Conservation (phyloP, 768 basidiomycete genomes). For the Amanita exitialis region DNA sequence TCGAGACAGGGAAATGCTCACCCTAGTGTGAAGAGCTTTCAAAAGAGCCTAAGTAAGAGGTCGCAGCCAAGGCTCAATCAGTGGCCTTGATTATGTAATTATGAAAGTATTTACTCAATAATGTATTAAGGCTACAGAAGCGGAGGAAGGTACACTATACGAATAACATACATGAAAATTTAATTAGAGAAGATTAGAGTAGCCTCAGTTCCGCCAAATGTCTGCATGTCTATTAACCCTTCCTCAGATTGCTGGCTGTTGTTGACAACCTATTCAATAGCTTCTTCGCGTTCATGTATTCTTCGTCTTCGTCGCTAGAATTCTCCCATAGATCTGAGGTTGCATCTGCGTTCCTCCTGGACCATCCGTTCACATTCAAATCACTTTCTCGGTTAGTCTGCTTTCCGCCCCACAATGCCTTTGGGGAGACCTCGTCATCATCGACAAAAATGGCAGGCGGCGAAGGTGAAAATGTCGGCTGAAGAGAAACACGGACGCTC, state of each 20-base stretch:
- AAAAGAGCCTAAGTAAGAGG: not conserved
- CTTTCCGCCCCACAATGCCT: slow-evolving; percentile 6
- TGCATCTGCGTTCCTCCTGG: not conserved
- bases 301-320: slow-evolving; percentile 68
- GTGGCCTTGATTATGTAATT: slow-evolving; percentile 2
- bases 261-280: slow-evolving; percentile 38
- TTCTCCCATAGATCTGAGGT: slow-evolving; percentile 52
- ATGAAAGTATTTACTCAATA: not conserved
- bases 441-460: slow-evolving; percentile 57
- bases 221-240: slow-evolving; percentile 13
- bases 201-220: not conserved
- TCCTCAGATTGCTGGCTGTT: slow-evolving; percentile 15
- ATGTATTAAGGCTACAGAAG: not conserved
- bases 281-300: slow-evolving; percentile 47
- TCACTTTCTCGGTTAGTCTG: not conserved
- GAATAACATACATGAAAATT: not conserved
- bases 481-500: slow-evolving; percentile 70
- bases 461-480: slow-evolving; percentile 66
- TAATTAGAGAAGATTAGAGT: not conserved
- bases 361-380: slow-evolving; percentile 3
- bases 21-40: slow-evolving; percentile 1
- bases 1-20: not conserved
- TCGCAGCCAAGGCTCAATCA: not conserved
- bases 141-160: not conserved
- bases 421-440: slow-evolving; percentile 16